phyloP scores from a whole-genome alignment of 495 filamentous ascomycete genomes.

The Stereocaulon alpinum region DNA sequence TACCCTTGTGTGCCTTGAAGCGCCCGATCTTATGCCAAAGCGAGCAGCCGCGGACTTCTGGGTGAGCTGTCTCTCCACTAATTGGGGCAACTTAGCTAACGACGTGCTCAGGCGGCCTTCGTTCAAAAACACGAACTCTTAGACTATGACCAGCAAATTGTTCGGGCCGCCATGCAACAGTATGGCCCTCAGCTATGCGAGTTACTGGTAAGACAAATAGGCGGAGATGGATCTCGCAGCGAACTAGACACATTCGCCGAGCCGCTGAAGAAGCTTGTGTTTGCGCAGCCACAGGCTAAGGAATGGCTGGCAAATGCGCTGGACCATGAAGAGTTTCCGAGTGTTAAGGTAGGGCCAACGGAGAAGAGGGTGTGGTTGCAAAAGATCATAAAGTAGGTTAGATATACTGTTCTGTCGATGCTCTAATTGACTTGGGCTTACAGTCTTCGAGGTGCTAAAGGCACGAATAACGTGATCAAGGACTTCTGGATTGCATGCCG shows the following conservation, averaged over 20 bases:
- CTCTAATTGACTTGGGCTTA: constrained; percentile 23
- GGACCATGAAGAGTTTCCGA: constrained; percentile 43
- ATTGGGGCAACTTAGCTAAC: constrained; percentile 7
- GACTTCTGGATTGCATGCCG: constrained; percentile 64
- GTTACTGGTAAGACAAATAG: constrained; percentile 55
- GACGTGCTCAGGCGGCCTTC: constrained; percentile 16
- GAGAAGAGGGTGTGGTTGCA: constrained; percentile 54
- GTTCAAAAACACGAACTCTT: constrained; percentile 25
- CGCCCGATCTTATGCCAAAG: constrained; percentile 70
- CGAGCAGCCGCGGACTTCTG: constrained; percentile 71
- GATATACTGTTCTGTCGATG: constrained; percentile 9
- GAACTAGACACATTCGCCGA: constrained; percentile 69
- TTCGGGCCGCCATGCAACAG: constrained; percentile 45
- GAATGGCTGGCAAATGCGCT: constrained; percentile 53
- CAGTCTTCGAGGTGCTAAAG: constrained; percentile 48
- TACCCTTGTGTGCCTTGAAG: constrained; percentile 58
- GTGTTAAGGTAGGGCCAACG: constrained; percentile 47
- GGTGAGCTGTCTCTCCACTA: constrained; percentile 42
- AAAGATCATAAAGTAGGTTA: constrained; percentile 44
- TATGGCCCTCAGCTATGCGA: constrained; percentile 50
- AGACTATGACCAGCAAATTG: constrained; percentile 32
- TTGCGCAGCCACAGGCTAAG: constrained; percentile 49
- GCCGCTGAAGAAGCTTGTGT: constrained; percentile 65
- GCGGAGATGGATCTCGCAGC: constrained; percentile 63
- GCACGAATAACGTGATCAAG: constrained; percentile 50